Conservation (phyloP, 2,329 filamentous ascomycete genomes). For the Aspergillus jensenii region DNA sequence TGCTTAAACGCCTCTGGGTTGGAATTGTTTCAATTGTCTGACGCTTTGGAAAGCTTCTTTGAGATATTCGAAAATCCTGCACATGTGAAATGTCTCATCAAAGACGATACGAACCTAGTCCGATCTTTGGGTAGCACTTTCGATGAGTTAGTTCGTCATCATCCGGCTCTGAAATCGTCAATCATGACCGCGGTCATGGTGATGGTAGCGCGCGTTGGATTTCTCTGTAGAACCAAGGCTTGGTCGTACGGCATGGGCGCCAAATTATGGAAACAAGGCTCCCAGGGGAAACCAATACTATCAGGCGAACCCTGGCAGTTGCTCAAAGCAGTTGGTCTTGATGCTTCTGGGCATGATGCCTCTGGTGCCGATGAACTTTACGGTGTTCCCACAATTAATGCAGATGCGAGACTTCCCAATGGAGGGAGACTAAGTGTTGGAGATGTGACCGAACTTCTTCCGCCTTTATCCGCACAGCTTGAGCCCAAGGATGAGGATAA, state of each 20-base stretch:
- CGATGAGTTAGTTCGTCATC: conserved; percentile 91
- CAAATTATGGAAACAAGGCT: conserved; percentile 68
- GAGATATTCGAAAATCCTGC: conserved; percentile 94
- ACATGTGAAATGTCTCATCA: conserved; percentile 77
- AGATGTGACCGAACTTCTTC: conserved; percentile 28
- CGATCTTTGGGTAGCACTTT: conserved; percentile 77
- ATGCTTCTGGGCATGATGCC: conserved; percentile 21
- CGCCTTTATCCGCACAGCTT: conserved; percentile 22
- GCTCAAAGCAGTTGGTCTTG: conserved; percentile 35
- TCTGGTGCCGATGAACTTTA: conserved; percentile 24
- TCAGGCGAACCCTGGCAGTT: conserved; percentile 53
- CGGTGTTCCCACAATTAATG: conserved; percentile 29
- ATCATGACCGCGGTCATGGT: conserved; percentile 84
- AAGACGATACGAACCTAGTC: conserved; percentile 70
- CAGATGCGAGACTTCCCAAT: conserved; percentile 33
- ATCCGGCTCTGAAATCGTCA: conserved; percentile 75
- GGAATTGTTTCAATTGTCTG: conserved; percentile 79
- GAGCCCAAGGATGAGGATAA: conserved; percentile 52
- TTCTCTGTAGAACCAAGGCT: conserved; percentile 71
- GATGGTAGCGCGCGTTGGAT: conserved; percentile 80
- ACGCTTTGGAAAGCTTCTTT: conserved; percentile 81
- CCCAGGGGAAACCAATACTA: conserved; percentile 59
- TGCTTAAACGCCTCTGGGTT: conserved; percentile 87
- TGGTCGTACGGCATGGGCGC: conserved; percentile 70
- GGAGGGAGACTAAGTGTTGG: conserved; percentile 36